Conservation (phyloP, 805 yeast genomes). For the Teunomyces stri region DNA sequence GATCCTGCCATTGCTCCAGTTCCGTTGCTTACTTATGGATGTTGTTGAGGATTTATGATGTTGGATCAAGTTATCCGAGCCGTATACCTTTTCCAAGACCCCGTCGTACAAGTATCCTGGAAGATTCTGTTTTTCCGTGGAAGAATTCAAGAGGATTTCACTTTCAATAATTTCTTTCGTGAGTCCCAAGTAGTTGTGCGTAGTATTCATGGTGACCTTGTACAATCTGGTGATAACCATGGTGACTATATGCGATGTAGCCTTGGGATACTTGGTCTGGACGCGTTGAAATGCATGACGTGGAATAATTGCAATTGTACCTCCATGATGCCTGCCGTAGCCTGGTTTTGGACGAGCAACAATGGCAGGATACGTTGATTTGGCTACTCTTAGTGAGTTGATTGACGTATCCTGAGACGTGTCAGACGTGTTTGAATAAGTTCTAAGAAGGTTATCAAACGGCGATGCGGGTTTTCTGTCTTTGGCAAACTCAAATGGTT, state of each 20-base stretch:
- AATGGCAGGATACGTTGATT: slow-evolving; percentile 32
- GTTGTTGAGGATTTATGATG: not conserved
- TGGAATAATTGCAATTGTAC: slow-evolving; percentile 92
- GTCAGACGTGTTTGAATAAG: slow-evolving; percentile 6
- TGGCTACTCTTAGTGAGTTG: not conserved
- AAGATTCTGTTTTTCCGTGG: slow-evolving; percentile 12
- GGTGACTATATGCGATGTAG: slow-evolving; percentile 91
- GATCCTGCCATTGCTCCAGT: not conserved
- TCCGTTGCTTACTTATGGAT: not conserved
- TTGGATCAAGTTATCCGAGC: slow-evolving; percentile 1
- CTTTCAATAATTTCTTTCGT: slow-evolving; percentile 78
- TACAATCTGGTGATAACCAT: slow-evolving; percentile 84
- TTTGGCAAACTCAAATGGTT: not conserved
- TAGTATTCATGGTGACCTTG: slow-evolving; percentile 88
- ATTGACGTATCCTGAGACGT: not conserved
- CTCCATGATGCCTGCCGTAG: slow-evolving; percentile 19
- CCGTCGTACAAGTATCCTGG: slow-evolving; percentile 67
- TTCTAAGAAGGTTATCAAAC: slow-evolving; percentile 5
- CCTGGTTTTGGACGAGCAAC: slow-evolving; percentile 65
- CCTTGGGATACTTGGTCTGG: slow-evolving; percentile 73
- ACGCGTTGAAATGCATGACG: slow-evolving; percentile 74
- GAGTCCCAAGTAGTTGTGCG: slow-evolving; percentile 80
- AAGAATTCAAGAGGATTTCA: slow-evolving; percentile 60
- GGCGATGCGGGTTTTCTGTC: not conserved
- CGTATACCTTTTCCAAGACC: slow-evolving; percentile 42